Evolutionary conservation across 1,284 basidiomycete species (phyloP), one percentile per base, ranked within the genome.

Genomic region (Agaricales sp.): DNA sequence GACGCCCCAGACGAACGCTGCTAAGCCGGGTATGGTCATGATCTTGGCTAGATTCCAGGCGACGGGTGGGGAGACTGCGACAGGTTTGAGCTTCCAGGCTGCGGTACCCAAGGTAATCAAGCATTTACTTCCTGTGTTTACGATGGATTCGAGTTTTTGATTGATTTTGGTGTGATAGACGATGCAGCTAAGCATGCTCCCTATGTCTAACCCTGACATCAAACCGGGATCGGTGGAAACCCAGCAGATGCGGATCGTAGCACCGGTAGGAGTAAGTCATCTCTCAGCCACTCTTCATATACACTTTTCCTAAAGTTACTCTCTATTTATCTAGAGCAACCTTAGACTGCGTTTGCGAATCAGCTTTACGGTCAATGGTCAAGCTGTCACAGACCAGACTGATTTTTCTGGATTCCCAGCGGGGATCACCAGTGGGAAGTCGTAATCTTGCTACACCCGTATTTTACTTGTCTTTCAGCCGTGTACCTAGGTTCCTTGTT

Each of bases 171-270:
- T 43, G n/a, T n/a, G n/a, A 3, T 59, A 96, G 92, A 92, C 92
- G 0, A 95, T 98, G 70, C 94, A 97, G 63, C 66, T 99, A 51
- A 94, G 98, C 63, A 99, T 99, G 95, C 77, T 93, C 52, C 91
- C 95, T 3, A 98, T 99, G 83, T 93, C 92, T 4, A 93, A 85
- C 64, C 68, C 86, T 8, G 82, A 81, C 48, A 74, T 99, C 20
- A 69, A 66, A 13, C 85, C 92, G 0, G 92, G 92, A 1, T 68
- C 79, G 6, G 78, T 79, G 16, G 95, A 97, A 67, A 96, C 92
- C 14, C 96, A 99, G 64, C 92, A 95, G 60, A 85, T 99, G 84
- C 78, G 93, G 8, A 82, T 99, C 23, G 77, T 92, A 47, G 92
- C 89, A 4, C 92, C 92, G 4, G 75, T 76, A 2, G 92, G 92